A percentile compares a stretch with the other conserved stretches of the same genome.
phyloP scores from a whole-genome alignment of 495 filamentous ascomycete species.

The Neurospora discreta region DNA sequence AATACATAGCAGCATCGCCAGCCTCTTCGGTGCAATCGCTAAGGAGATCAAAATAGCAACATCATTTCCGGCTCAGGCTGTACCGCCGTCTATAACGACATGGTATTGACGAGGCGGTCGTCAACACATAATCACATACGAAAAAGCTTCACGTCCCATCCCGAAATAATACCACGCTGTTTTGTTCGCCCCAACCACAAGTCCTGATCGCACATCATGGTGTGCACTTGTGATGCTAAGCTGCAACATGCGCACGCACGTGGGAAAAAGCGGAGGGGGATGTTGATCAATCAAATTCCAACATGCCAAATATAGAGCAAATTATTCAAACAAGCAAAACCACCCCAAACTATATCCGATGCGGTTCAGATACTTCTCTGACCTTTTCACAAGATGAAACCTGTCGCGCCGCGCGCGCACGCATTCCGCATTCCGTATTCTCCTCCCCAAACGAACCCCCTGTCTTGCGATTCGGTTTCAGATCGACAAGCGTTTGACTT shows the following conservation, averaged over 20 bases:
- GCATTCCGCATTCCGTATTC: background rate
- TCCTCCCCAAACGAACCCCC: background rate
- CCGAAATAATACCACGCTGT: background rate
- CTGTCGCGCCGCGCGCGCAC: background rate
- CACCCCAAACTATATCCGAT: background rate
- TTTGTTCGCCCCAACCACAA: background rate
- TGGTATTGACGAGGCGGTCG: background rate
- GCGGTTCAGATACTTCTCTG: background rate
- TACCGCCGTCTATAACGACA: background rate
- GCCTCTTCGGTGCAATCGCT: background rate
- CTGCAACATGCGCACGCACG: background rate
- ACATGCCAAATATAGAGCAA: background rate
- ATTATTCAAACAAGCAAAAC: background rate
- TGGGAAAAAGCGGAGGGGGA: background rate
- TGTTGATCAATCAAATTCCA: background rate
- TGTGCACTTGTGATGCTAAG: background rate
- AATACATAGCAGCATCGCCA: background rate
- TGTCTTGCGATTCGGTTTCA: background rate
- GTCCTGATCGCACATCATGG: background rate
- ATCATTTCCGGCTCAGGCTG: background rate
- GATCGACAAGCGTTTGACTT: background rate
- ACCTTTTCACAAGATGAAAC: background rate
- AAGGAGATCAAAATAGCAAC: background rate
- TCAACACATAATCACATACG: background rate
- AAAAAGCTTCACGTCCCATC: background rate